Evolutionary conservation across 2,329 filamentous ascomycete genomes (phyloP).

Genomic region (Hypoxylon sp.): DNA sequence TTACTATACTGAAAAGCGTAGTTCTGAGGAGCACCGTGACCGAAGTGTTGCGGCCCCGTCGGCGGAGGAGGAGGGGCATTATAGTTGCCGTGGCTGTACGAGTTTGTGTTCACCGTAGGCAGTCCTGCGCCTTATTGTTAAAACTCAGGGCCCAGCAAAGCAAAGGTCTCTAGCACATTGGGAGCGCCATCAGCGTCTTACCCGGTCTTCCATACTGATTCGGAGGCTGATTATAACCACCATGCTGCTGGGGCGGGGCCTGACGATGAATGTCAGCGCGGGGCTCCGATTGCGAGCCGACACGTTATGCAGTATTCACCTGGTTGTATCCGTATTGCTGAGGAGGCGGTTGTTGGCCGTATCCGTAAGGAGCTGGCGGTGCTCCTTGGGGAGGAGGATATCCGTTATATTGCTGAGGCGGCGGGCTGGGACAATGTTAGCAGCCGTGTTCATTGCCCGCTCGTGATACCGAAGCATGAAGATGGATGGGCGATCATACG

Average conservation of each 20-base stretch:
- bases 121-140: slow-evolving; percentile 51
- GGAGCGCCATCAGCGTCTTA: slow-evolving; percentile 50
- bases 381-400: slow-evolving; percentile 58
- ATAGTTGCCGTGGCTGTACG: slow-evolving; percentile 68
- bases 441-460: slow-evolving; percentile 12
- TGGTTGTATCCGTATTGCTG: slow-evolving; percentile 62
- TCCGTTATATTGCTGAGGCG: slow-evolving; percentile 61
- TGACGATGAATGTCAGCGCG: slow-evolving; percentile 47
- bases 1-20: slow-evolving; percentile 93
- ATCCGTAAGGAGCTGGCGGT: slow-evolving; percentile 58
- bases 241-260: slow-evolving; percentile 57
- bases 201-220: slow-evolving; percentile 64
- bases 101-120: slow-evolving; percentile 62
- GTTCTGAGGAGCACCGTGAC: slow-evolving; percentile 80
- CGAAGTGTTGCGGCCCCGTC: slow-evolving; percentile 76
- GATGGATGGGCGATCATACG: slow-evolving; percentile 41
- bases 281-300: slow-evolving; percentile 12
- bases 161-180: not conserved
- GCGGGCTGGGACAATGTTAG: slow-evolving; percentile 52
- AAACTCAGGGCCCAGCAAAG: slow-evolving; percentile 1
- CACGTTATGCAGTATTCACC: slow-evolving; percentile 41
- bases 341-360: slow-evolving; percentile 61
- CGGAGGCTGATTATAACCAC: slow-evolving; percentile 57
- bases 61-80: slow-evolving; percentile 75
- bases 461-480: slow-evolving; percentile 10